Evolutionary conservation across 495 filamentous ascomycete genomes (phyloP), one percentile per base, ranked within the genome.

Genomic region (Staphylotrichum longicolle): DNA sequence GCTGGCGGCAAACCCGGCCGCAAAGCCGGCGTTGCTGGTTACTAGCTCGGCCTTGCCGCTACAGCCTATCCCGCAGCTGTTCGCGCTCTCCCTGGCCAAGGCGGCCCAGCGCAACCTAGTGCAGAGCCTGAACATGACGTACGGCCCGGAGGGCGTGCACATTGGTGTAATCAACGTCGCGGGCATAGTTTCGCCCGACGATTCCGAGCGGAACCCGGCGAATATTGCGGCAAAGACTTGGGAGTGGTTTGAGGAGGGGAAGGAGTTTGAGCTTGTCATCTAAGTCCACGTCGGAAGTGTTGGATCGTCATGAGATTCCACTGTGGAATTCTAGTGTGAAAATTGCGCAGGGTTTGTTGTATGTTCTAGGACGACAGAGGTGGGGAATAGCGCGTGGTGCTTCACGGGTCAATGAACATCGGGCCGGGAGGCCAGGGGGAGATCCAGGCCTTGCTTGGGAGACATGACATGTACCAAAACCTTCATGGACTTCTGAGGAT

Each of bases 41-140:
- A 76, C 75, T 8, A 74, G 70, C 61, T 68, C 68, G 58, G 62
- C 67, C 14, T 65, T 78, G 27, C 70, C 70, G 44, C 58, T 65
- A 37, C 45, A 71, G 15, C 76, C 76, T 0, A 61, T 72, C 37
- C 77, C 74, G 8, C 57, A 70, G 41, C 58, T 79, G 20, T 77
- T 80, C 52, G 67, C 74, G 0, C 67, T 80, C 20, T 74, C 71
- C 14, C 58, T 80, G 20, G 69, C 63, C 42, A 80, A 80, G 66
- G 74, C 75, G 0, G 69, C 75, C 10, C 78, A 80, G 60, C 58
- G 70, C 27, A 79, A 73, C 60, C 54, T 78, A 49, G 69, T 75
- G 50, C 63, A 70, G 57, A 71, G 64, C 40, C 57, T 80, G 49
- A 52, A 64, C 33, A 51, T 66, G 46, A 64, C 68, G 6, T 76